Base-by-base conservation (phyloP, 2,329 filamentous ascomycete genomes). In the Macrophomina tecta region DNA sequence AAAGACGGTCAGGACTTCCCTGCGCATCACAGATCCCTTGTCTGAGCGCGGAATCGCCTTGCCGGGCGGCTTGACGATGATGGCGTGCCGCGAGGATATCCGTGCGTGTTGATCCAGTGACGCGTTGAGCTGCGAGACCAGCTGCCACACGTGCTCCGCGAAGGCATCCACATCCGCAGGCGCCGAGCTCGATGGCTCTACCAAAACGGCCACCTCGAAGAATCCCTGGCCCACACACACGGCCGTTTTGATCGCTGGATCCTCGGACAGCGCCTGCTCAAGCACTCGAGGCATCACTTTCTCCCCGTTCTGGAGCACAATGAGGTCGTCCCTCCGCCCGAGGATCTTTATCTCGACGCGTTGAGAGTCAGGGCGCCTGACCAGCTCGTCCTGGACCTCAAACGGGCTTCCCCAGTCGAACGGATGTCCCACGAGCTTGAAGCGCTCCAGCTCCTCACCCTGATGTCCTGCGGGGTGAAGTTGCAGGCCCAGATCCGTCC, bases 301-400 rank as follows among this genome's bases (percentile, higher is more conserved):
- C 65, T 76, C 75, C 6, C 75, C 75, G 28, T 73, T 76, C 12
- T 69, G 69, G 1, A 77, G 68, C 5, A 77, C 73, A 11, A 77
- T 70, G 0, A 76, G 56, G 58, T 81, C 80, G 23, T 75, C 73
- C 38, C 72, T 73, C 6, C 80, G 71, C 0, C 79, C 79, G 7
- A 78, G 65, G 34, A 73, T 48, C 40, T 67, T 73, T 66, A 72
- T 74, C 38, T 73, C 76, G 45, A 64, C 69, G 12, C 36, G 64
- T 64, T 28, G 65, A 42, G 62, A 58, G 3, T 34, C 12, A 2
- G 74, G 73, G n/a, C 73, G 76, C 6, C 68, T 68, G n/a, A 73
- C 70, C 1, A 80, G 68, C 49, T 75, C 67, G 62, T 79, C 78
- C 36, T 77, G 73, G 32, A 79, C 72, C 55, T 75, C 73, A 53